Conservation (phyloP, 73 alveolate species). For the Blepharisma japonicum region DNA sequence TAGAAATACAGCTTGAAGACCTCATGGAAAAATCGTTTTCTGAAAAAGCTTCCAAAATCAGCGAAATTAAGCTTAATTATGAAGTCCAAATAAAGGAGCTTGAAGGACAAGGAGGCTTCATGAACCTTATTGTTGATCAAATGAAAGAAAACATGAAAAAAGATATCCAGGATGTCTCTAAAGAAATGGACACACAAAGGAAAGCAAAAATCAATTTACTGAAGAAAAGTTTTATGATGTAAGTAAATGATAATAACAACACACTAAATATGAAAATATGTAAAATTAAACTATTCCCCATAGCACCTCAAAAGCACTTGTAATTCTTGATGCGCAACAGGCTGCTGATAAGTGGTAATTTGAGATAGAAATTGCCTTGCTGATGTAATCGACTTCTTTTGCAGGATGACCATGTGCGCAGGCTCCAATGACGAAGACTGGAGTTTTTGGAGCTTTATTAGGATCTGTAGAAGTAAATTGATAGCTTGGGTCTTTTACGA, state of each 20-base stretch:
- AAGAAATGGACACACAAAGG: not conserved
- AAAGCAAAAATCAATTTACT: not conserved
- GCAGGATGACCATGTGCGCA: conserved; percentile 91
- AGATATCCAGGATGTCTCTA: not conserved
- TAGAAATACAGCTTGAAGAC: not conserved
- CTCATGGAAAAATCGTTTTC: not conserved
- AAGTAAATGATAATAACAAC: too few species aligned
- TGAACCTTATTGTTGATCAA: conserved; percentile 10
- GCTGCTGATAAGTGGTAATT: conserved; percentile 75
- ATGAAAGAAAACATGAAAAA: conserved; percentile 22
- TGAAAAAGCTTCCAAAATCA: conserved; percentile 13
- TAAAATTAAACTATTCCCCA: conserved; percentile 43
- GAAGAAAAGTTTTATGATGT: not conserved
- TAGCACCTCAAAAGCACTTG: conserved; percentile 59
- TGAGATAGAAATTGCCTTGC: conserved; percentile 59
- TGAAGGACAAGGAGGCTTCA: conserved; percentile 20
- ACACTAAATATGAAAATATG: not conserved
- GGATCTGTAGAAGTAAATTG: conserved; percentile 26
- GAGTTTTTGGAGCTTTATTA: conserved; percentile 43
- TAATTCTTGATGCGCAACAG: conserved; percentile 57
- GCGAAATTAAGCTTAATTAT: not conserved
- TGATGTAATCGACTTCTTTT: conserved; percentile 71
- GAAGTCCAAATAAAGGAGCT: not conserved
- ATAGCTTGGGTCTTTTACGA: conserved; percentile 48
- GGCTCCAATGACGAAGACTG: conserved; percentile 92